A percentile compares a stretch with the other conserved stretches of the same genome.
Evolutionary conservation across 768 basidiomycete species (phyloP).

Genomic region (Suillus subalutaceus): DNA sequence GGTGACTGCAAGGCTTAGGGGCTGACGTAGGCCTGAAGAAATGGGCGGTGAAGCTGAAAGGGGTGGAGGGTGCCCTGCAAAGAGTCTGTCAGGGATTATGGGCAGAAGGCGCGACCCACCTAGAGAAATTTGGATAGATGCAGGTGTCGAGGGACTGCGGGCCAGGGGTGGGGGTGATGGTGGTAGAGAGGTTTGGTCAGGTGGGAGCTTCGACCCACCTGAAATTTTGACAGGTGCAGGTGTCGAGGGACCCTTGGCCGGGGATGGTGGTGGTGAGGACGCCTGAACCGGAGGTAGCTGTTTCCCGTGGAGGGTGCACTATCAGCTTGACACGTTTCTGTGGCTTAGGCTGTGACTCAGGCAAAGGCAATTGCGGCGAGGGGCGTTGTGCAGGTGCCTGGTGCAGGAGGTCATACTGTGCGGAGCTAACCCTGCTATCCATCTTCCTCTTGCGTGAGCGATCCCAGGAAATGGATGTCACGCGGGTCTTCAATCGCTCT

Average conservation of each 20-base stretch:
- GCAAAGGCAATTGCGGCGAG: background rate
- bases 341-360: background rate
- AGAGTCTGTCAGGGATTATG: background rate
- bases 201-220: too few species aligned
- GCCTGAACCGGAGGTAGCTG: background rate
- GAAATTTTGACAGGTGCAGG: too few species aligned
- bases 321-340: background rate
- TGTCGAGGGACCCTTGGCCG: too few species aligned
- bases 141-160: background rate
- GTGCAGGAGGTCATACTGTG: background rate
- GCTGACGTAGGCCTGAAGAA: background rate
- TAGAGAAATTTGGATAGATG: background rate
- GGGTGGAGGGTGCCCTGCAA: background rate
- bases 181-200: too few species aligned
- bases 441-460: background rate
- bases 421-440: background rate
- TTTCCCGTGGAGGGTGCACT: background rate
- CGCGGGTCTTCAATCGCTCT: background rate
- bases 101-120: background rate
- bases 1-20: background rate
- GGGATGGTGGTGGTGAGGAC: background rate
- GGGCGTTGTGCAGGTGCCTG: background rate
- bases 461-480: background rate
- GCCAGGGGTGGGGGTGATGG: too few species aligned
- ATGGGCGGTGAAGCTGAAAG: background rate